These are phyloP conservation scores for Thinopyrum elongatum DNA, from an alignment of 176 grass and related monocot genomes.

Conservation along the genomic window DNA sequence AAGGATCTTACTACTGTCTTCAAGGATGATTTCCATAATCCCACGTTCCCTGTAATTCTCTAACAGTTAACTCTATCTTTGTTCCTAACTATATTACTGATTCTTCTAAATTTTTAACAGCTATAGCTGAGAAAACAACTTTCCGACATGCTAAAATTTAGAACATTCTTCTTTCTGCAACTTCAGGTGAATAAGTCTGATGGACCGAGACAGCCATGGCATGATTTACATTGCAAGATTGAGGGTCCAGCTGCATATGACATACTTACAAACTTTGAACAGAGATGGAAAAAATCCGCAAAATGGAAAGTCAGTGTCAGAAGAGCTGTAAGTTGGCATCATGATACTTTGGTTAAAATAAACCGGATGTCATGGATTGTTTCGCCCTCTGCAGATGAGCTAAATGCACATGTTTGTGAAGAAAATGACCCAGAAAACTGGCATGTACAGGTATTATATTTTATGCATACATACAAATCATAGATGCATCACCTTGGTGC, in stretches of 20 bases:
- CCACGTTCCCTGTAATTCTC: slow-evolving; percentile 73
- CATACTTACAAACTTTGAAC: slow-evolving; percentile 89
- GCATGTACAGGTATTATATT: slow-evolving; percentile 75
- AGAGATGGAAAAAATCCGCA: slow-evolving; percentile 85
- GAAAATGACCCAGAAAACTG: slow-evolving; percentile 84
- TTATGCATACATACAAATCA: neutral
- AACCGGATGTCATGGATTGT: slow-evolving; percentile 90
- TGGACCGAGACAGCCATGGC: slow-evolving; percentile 90
- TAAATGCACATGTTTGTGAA: slow-evolving; percentile 46
- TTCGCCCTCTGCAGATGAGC: slow-evolving; percentile 48
- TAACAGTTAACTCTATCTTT: neutral
- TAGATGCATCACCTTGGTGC: neutral
- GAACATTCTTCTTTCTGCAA: slow-evolving; percentile 1
- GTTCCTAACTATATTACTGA: neutral
- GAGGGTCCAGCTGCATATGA: slow-evolving; percentile 91
- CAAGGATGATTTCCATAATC: slow-evolving; percentile 84
- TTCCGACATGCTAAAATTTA: neutral
- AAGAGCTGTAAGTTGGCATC: slow-evolving; percentile 71
- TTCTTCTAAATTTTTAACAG: neutral
- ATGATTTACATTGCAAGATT: slow-evolving; percentile 91
- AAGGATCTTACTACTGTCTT: slow-evolving; percentile 71
- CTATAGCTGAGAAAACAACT: neutral
- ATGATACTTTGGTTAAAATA: slow-evolving; percentile 80
- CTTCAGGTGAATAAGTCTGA: slow-evolving; percentile 40
- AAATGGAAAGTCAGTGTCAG: slow-evolving; percentile 78